Conservation (phyloP, 140 eudicot species). For the Stevia rebaudiana region DNA sequence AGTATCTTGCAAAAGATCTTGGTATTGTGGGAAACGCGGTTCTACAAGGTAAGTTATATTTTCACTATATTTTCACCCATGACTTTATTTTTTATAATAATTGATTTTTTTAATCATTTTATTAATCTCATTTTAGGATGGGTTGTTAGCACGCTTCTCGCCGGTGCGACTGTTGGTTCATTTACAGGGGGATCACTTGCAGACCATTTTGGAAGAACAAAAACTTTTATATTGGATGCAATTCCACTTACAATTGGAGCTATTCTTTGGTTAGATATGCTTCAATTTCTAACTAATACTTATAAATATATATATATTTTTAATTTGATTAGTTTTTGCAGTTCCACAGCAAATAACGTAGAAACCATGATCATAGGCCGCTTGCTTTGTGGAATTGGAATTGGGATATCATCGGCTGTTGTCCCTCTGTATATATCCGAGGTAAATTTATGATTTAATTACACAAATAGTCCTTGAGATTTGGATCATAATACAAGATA, state of each 20-base stretch:
- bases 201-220: constrained; percentile 85
- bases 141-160: constrained; percentile 92
- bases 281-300: not conserved
- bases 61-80: no score
- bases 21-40: constrained; percentile 84
- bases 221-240: constrained; percentile 77
- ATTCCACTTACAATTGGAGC: constrained; percentile 93
- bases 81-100: no score
- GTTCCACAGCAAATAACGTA: constrained; percentile 71
- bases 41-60: constrained; percentile 64
- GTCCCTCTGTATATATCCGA: constrained; percentile 94
- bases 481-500: no score
- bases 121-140: constrained; percentile 51
- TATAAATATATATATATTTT: not conserved
- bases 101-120: not conserved
- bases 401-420: constrained; percentile 89
- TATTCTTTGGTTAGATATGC: constrained; percentile 67
- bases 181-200: constrained; percentile 95
- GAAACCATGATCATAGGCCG: constrained; percentile 74
- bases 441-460: no score
- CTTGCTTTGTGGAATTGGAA: constrained; percentile 76
- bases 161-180: constrained; percentile 97
- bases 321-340: constrained; percentile 28
- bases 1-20: constrained; percentile 82
- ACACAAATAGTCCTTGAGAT: no score